Conservation (phyloP, 1,284 basidiomycete genomes). For the Trichosporon sp. region DNA sequence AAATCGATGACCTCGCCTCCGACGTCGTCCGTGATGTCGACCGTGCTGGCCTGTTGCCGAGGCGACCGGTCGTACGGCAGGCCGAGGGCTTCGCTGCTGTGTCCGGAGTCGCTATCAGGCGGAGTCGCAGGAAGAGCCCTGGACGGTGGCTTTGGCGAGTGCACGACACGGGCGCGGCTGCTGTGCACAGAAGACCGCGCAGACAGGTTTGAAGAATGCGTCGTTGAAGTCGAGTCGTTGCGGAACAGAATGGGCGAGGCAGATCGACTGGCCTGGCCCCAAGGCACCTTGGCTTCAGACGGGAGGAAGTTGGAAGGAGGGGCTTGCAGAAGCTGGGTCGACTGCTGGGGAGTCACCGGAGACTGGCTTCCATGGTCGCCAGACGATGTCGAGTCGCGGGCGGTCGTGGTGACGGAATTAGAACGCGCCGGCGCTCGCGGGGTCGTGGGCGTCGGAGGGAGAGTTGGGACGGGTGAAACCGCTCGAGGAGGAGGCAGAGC, state of each 20-base stretch:
- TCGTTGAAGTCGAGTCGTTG: slow-evolving; percentile 4
- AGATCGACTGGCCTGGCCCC: neutral
- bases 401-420: neutral
- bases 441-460: neutral
- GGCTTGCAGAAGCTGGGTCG: neutral
- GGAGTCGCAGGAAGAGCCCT: neutral
- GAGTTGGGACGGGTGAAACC: neutral
- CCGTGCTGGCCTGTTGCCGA: neutral
- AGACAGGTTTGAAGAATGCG: neutral
- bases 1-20: neutral
- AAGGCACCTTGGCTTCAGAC: neutral
- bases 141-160: neutral
- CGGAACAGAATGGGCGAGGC: slow-evolving; percentile 1
- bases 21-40: neutral
- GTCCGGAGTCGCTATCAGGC: neutral
- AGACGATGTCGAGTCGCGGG: neutral
- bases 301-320: neutral
- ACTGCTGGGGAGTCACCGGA: neutral
- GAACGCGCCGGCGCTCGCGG: neutral
- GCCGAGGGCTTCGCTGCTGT: neutral
- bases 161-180: neutral
- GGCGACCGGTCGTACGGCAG: neutral
- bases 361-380: slow-evolving; percentile 1
- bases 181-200: neutral
- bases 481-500: neutral